Evolutionary conservation across 176 grass and related monocot genomes (phyloP).

Genomic region (Oryza meridionalis): DNA sequence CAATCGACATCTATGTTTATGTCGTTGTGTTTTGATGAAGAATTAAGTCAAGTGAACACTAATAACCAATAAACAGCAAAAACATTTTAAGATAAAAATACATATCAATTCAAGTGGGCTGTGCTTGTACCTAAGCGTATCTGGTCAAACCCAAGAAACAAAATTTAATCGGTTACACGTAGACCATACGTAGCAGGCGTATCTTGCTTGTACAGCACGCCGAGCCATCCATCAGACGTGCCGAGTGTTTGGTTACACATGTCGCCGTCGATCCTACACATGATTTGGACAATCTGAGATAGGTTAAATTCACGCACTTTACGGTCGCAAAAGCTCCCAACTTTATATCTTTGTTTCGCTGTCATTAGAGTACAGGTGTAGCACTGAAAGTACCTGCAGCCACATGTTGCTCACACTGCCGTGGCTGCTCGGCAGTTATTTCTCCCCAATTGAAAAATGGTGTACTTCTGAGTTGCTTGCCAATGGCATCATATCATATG

Average conservation of each 20-base stretch:
- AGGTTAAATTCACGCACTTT: conserved; percentile 22
- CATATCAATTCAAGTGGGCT: background rate
- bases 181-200: background rate
- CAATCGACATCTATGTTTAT: too few species aligned
- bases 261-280: conserved; percentile 26
- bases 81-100: background rate
- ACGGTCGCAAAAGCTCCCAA: background rate
- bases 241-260: background rate
- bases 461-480: background rate
- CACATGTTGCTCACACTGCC: background rate
- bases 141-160: conserved; percentile 19
- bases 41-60: too few species aligned
- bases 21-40: too few species aligned
- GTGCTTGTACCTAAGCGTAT: background rate
- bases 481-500: too few species aligned
- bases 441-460: background rate
- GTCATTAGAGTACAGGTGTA: conserved; percentile 30
- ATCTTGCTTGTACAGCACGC: background rate
- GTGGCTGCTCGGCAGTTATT: background rate
- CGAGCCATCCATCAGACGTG: background rate
- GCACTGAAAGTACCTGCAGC: background rate
- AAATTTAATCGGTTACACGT: conserved; percentile 29
- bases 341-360: background rate
- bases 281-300: conserved; percentile 19
- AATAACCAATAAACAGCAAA: too few species aligned